Conservation (phyloP, 257 asterid species). For the Solanum megistacrolobum region DNA sequence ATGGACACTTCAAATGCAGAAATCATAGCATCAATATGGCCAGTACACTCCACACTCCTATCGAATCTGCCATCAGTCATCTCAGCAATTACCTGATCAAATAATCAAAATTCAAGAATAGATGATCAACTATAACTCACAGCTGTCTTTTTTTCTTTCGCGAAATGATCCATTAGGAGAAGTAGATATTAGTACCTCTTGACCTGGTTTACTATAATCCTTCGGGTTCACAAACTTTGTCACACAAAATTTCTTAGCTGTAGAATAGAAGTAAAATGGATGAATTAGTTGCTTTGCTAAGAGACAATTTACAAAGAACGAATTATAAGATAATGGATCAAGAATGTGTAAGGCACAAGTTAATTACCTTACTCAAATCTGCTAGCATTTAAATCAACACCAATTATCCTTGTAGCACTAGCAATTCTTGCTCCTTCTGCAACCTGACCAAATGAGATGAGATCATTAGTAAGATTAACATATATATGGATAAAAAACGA, state of each 20-base stretch:
- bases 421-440: constrained; percentile 82
- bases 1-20: constrained; percentile 42
- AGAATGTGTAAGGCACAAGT: background rate
- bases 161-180: background rate
- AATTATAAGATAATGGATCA: no score
- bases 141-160: background rate
- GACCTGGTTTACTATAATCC: constrained; percentile 30
- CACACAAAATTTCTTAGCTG: constrained; percentile 40
- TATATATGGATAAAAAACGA: no score
- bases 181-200: constrained; percentile 12
- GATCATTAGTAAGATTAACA: background rate
- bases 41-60: constrained; percentile 40
- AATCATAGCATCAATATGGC: constrained; percentile 27
- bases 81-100: constrained; percentile 26
- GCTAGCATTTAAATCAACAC: constrained; percentile 51
- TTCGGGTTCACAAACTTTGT: constrained; percentile 36
- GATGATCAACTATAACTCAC: background rate
- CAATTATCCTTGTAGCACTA: constrained; percentile 69
- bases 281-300: background rate
- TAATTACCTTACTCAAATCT: constrained; percentile 49
- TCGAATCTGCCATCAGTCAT: constrained; percentile 37
- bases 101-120: background rate
- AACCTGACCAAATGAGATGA: constrained; percentile 26
- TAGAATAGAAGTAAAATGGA: background rate
- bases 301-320: background rate